Percentiles rank a stretch among this genome's conserved stretches.
These are phyloP conservation scores for Neurospora discreta DNA, from an alignment of 495 filamentous ascomycete species.

Conservation along the genomic window DNA sequence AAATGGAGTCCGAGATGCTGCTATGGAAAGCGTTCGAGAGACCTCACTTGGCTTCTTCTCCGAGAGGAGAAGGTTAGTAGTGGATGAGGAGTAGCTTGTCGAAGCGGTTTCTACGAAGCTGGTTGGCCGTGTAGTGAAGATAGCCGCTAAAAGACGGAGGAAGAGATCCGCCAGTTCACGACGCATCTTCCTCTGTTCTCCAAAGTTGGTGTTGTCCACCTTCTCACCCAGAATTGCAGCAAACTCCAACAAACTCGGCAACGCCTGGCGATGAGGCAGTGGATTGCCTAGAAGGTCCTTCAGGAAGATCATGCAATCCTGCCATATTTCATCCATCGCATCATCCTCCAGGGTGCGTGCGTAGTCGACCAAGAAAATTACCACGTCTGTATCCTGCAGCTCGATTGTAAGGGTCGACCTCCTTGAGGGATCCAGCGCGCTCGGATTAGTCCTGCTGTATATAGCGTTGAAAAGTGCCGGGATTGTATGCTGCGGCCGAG, in stretches of 20 bases:
- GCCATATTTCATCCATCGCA: slow-evolving; percentile 98
- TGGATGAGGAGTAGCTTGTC: slow-evolving; percentile 15
- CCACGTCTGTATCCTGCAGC: slow-evolving; percentile 69
- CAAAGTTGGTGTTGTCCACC: slow-evolving; percentile 94
- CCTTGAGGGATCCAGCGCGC: slow-evolving; percentile 62
- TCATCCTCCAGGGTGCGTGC: slow-evolving; percentile 86
- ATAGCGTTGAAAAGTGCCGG: slow-evolving; percentile 97
- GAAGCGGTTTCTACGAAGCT: slow-evolving; percentile 36
- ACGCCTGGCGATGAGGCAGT: slow-evolving; percentile 82
- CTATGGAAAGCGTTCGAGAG: slow-evolving; percentile 2
- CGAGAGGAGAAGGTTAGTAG: slow-evolving; percentile 1
- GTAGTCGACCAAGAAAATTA: slow-evolving; percentile 82
- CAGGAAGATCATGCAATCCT: slow-evolving; percentile 84
- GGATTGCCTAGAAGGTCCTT: slow-evolving; percentile 87
- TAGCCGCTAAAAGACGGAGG: slow-evolving; percentile 72
- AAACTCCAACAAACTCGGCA: slow-evolving; percentile 81
- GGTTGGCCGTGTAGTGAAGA: slow-evolving; percentile 78
- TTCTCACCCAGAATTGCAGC: slow-evolving; percentile 84
- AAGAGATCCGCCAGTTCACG: slow-evolving; percentile 87
- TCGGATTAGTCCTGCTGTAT: slow-evolving; percentile 83
- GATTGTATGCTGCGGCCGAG: slow-evolving; percentile 82
- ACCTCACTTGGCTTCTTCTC: slow-evolving; percentile 18
- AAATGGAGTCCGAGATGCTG: slow-evolving; percentile 16
- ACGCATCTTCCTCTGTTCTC: slow-evolving; percentile 89
- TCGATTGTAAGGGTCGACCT: slow-evolving; percentile 82